Evolutionary conservation across 345 rosid species (phyloP), one percentile per base, ranked within the genome.

Genomic region (Nephelium lappaceum): DNA sequence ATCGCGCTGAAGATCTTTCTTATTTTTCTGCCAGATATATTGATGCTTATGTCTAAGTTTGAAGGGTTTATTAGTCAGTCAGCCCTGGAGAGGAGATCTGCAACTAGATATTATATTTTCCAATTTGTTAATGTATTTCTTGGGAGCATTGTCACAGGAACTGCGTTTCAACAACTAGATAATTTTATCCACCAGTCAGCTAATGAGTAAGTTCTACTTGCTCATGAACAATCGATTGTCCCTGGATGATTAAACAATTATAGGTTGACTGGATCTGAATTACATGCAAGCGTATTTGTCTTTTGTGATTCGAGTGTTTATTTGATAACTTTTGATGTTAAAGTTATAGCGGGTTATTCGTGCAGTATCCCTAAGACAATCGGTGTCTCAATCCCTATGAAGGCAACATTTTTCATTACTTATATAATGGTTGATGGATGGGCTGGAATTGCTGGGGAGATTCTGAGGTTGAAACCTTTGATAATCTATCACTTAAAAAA

Each of bases 361-460:
- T 82, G 88, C 85, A 95, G 99, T 18, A 93, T 96, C 75, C 98
- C 99, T 31, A 89, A 86, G 88, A 94, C 97, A 18, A 85, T 96
- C 0, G 98, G 98, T 8, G 91, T 83, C 67, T 92, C 99, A 8
- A 92, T 96, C 82, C 99, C 99, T 15, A 93, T 92, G 97, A 96
- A 96, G 81, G 99, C 98, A 55, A 93, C 98, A 5, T 95, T 95
- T 89, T 95, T 95, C 86, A 93, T 95, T 70, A 95, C 98, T 7
- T 95, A 92, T 75, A 87, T 93, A 69, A 95, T 93, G 98, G 99
- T 93, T 21, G 99, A 93, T 27, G 99, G 99, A 68, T 95, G 99
- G 98, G 98, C 99, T 41, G 98, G 99, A 80, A 96, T 91, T 25
- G 99, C 99, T 5, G 99, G 91, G 60, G 98, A 95, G 86, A 93